Conservation (phyloP, 129 eudicot species). For the Silybum marianum region DNA sequence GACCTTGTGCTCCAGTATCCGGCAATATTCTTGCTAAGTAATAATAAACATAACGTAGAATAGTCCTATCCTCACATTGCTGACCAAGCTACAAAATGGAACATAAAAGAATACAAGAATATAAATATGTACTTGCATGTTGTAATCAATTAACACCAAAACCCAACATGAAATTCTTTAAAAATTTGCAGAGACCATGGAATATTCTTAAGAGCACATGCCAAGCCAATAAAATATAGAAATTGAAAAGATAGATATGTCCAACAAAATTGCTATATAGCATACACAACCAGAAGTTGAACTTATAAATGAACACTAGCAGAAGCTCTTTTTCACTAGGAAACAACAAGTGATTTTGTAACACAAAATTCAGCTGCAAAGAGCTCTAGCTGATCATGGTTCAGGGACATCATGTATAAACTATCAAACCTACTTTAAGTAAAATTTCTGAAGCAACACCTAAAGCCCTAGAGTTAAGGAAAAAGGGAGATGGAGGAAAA, state of each 20-base stretch:
- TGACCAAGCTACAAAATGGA: constrained; percentile 76
- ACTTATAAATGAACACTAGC: not conserved
- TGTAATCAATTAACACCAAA: not conserved
- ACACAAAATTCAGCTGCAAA: constrained; percentile 12
- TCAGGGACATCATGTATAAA: constrained; percentile 8
- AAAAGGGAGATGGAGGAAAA: too few relatives aligned
- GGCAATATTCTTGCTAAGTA: constrained; percentile 93
- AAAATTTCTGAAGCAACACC: not conserved
- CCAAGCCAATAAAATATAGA: not conserved
- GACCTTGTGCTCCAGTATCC: constrained; percentile 97
- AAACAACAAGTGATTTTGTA: constrained; percentile 3
- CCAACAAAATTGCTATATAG: constrained; percentile 13
- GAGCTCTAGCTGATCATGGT: constrained; percentile 2
- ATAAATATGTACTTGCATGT: not conserved
- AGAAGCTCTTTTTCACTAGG: not conserved
- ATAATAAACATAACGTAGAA: constrained; percentile 90
- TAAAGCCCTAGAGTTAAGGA: too few relatives aligned
- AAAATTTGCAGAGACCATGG: constrained; percentile 9
- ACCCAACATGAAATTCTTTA: constrained; percentile 2
- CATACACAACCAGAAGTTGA: not conserved
- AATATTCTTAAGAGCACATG: not conserved
- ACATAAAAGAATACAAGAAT: constrained; percentile 14
- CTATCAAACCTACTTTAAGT: not conserved
- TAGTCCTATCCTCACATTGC: constrained; percentile 95
- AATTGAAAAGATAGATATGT: constrained; percentile 1